phyloP scores from a whole-genome alignment of 2,329 filamentous ascomycete species.

The Drechslerella stenobrocha region DNA sequence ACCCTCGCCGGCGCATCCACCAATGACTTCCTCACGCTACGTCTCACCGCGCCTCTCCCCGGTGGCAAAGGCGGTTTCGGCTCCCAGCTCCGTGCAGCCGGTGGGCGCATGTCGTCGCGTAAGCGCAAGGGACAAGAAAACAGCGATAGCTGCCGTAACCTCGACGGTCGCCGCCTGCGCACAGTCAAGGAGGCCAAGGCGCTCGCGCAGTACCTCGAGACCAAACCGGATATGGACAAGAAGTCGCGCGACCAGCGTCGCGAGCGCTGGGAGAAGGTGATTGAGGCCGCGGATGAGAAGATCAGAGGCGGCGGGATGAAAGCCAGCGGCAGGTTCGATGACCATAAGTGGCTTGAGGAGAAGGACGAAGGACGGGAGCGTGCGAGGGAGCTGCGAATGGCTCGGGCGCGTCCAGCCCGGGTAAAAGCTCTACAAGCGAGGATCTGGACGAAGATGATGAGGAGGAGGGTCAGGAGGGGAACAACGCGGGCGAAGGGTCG shows the following conservation, averaged over 20 bases:
- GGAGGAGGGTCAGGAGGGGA: slow-evolving; percentile 51
- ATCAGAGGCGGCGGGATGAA: slow-evolving; percentile 63
- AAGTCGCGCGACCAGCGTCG: slow-evolving; percentile 82
- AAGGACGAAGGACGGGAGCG: slow-evolving; percentile 88
- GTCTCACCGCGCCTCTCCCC: slow-evolving; percentile 75
- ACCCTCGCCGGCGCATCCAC: slow-evolving; percentile 62
- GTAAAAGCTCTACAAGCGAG: slow-evolving; percentile 57
- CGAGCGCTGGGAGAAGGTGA: slow-evolving; percentile 83
- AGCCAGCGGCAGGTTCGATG: slow-evolving; percentile 64
- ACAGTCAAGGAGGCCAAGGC: slow-evolving; percentile 96
- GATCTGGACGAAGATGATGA: slow-evolving; percentile 62
- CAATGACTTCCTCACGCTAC: slow-evolving; percentile 77
- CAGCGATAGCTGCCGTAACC: slow-evolving; percentile 86
- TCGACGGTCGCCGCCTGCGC: slow-evolving; percentile 84
- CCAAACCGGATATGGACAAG: slow-evolving; percentile 96
- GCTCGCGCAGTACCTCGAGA: slow-evolving; percentile 87
- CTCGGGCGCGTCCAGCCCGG: slow-evolving; percentile 55
- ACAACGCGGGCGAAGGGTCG: slow-evolving; percentile 49
- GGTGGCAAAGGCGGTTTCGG: slow-evolving; percentile 98
- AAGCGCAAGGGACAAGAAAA: slow-evolving; percentile 85
- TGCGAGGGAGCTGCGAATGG: slow-evolving; percentile 65
- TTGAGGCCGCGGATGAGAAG: slow-evolving; percentile 72
- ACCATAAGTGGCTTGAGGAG: slow-evolving; percentile 92
- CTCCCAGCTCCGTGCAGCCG: slow-evolving; percentile 91
- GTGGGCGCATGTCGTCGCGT: slow-evolving; percentile 95